A percentile compares a stretch with the other conserved stretches of the same genome.
These are phyloP conservation scores for Trichoderma sp. DNA, from an alignment of 2,329 filamentous ascomycete species.

Conservation along the genomic window DNA sequence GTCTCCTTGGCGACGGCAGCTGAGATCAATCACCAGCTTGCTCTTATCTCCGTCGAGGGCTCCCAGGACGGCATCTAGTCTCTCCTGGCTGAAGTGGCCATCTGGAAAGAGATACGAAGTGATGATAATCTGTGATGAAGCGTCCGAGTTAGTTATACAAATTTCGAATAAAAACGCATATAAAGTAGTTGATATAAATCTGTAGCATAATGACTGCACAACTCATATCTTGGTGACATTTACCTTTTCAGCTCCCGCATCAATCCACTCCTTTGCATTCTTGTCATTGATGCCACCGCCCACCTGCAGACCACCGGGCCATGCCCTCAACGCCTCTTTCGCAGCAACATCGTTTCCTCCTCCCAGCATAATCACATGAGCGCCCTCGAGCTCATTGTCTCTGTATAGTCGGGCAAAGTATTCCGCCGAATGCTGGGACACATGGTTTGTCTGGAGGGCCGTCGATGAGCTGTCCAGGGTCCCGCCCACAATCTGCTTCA, in stretches of 20 bases:
- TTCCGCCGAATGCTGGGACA: slow-evolving; percentile 78
- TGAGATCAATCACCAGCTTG: slow-evolving; percentile 92
- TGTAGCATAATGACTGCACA: not conserved
- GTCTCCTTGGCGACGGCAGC: slow-evolving; percentile 75
- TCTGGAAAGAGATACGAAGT: slow-evolving; percentile 92
- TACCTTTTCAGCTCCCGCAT: slow-evolving; percentile 86
- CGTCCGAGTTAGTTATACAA: not conserved
- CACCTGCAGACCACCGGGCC: slow-evolving; percentile 81
- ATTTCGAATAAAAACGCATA: not conserved
- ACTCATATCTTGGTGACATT: not conserved
- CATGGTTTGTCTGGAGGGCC: slow-evolving; percentile 85
- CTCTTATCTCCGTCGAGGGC: slow-evolving; percentile 72
- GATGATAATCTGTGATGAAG: slow-evolving; percentile 78
- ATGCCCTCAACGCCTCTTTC: slow-evolving; percentile 71
- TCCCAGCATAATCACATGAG: slow-evolving; percentile 96
- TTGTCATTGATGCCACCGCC: slow-evolving; percentile 88
- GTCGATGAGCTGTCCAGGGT: slow-evolving; percentile 71
- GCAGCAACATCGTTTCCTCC: slow-evolving; percentile 83
- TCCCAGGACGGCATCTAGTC: slow-evolving; percentile 72
- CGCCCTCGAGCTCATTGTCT: slow-evolving; percentile 71
- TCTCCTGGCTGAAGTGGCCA: slow-evolving; percentile 75
- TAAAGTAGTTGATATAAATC: not conserved
- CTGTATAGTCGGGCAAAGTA: slow-evolving; percentile 83
- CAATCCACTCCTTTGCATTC: slow-evolving; percentile 86
- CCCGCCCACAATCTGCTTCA: slow-evolving; percentile 98